These are phyloP conservation scores for Saccharum hybrid DNA, from an alignment of 202 grass and related monocot species.

Conservation along the genomic window DNA sequence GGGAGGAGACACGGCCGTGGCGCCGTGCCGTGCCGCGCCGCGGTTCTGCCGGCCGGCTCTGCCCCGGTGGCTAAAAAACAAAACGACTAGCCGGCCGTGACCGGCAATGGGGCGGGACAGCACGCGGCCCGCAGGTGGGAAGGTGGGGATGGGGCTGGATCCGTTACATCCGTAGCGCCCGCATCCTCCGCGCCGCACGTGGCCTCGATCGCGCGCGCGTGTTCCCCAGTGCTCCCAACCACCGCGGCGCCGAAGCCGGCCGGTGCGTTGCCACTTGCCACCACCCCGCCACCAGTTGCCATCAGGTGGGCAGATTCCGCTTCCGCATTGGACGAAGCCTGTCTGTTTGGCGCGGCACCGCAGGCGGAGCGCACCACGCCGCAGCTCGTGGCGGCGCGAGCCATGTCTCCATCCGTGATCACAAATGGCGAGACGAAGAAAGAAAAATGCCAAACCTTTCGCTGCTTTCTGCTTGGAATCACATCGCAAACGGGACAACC, in stretches of 20 bases:
- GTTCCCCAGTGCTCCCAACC: background rate
- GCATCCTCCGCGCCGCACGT: conserved; percentile 30
- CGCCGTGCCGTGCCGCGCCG: background rate
- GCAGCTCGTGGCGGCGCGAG: background rate
- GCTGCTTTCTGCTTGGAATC: conserved; percentile 38
- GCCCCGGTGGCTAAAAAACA: background rate
- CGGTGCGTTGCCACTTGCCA: background rate
- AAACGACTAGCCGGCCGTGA: conserved; percentile 35
- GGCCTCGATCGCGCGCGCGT: conserved; percentile 22
- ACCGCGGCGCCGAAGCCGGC: background rate
- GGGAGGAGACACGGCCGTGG: background rate
- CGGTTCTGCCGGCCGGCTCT: background rate
- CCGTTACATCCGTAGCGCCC: background rate
- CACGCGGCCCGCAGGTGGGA: conserved; percentile 24
- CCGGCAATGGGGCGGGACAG: conserved; percentile 20
- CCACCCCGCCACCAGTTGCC: background rate
- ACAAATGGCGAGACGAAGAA: conserved; percentile 29
- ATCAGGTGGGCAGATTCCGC: conserved; percentile 5
- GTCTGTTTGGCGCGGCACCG: background rate
- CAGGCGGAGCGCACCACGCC: background rate
- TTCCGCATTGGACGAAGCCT: conserved; percentile 37
- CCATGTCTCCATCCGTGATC: background rate
- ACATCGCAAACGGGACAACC: conserved; percentile 32
- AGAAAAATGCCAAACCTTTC: conserved; percentile 43
- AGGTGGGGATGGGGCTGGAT: background rate